Base-by-base conservation (phyloP, 2,329 filamentous ascomycete species). In the Aaosphaeria pasadenensis region DNA sequence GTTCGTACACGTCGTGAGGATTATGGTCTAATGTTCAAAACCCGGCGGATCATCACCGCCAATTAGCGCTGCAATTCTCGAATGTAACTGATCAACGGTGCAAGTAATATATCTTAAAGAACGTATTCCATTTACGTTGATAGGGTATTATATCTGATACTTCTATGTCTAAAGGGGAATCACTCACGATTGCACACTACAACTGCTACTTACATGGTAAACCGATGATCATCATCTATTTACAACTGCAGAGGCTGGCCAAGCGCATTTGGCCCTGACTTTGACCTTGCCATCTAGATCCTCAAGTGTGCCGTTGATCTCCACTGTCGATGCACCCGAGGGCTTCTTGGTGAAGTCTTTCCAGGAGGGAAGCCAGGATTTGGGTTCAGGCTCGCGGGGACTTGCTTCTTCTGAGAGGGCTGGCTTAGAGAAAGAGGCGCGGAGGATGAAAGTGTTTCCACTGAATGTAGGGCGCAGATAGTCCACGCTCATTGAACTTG, bases 381-480 rank as follows among this genome's bases (percentile, higher is more conserved):
- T 70, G 32, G 57, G 51, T 39, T 60, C 54, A 2, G 60, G 52
- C 30, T 62, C 59, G 2, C 55, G 53, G 9, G 56, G 56, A 6
- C 61, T 62, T 30, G 59, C 59, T 6, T 50, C 52, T 30, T 64
- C 59, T 5, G 59, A 54, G 3, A 59, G 42, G 30, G 60, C 52
- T 3, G 66, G 59, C 13, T 59, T 58, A 30, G 62, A 53, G 35
- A 74, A 77, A 44, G 71, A 64, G 9, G 77, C 74, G 47, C 77
- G 74, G 5, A 90, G 70, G 31, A 86, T 74, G 68, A 88, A 89
- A 64, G 87, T 88, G 36, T 75, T 72, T 45, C 80, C 78, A 36
- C 81, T 79, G 33, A 76, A 67, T 6, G 84, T 82, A 0, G 83
- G 84, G 48, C 76, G 77, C 39, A 79, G 75, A 65, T 90, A 91